Evolutionary conservation across 352 stramenopile species (phyloP), one percentile per base, ranked within the genome.

Genomic region (Phytophthora quininea): DNA sequence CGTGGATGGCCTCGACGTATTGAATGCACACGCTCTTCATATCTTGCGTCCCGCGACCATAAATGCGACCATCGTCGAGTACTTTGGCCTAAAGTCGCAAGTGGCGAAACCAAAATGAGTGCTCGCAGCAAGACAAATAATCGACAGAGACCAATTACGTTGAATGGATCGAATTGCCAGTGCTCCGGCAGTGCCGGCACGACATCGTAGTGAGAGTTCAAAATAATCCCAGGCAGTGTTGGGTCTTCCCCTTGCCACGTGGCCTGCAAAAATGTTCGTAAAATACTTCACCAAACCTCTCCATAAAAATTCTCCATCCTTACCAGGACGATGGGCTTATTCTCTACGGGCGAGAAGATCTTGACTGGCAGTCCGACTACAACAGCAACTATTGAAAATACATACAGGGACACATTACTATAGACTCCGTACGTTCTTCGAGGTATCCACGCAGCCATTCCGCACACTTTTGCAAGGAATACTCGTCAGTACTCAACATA

Each of bases 161-260:
- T 89, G 68, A 98, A 99, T 1, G 97, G 91, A 49, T 97, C 91
- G 9, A 88, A 88, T 24, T 95, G 84, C 97, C 97, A 99, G 56
- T 90, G 73, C 50, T 97, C 82, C 3, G 73, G 38, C 57, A 96
- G 86, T 31, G 86, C 93, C 0, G 97, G 97, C 10, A 99, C 97
- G 19, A 99, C 96, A 73, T 99, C 97, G 74, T 99, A 99, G 72
- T 99, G 97, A 19, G 86, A 97, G 73, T 99, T 99, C n/a, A 98
- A 75, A 6, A 99, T 68, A 37, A 99, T 82, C 2, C 87, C 71
- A 1, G 95, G 93, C 40, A 98, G 81, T 33, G 79, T 75, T n/a
- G 89, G 58, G 68, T 98, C 81, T 38, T 86, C 74, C 3, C 97
- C 97, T 42, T 78, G 74, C 91, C 95, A 98, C 49, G 87, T 88